Base-by-base conservation (phyloP, 306 rosid species). In the Inga leiocalycina region DNA sequence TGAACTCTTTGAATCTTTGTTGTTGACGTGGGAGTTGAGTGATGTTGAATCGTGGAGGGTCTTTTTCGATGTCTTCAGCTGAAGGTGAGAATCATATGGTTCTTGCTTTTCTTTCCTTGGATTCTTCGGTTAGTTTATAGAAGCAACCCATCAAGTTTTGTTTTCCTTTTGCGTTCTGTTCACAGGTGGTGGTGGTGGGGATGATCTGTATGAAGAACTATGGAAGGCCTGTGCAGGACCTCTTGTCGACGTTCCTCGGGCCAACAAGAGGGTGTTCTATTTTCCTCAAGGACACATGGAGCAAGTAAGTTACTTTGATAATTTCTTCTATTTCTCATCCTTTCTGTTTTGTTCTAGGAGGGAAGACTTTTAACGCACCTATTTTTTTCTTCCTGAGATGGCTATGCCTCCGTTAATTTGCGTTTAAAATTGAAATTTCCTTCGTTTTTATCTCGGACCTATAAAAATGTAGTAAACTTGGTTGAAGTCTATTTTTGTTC, bases 251-350 rank as follows among this genome's bases (percentile, higher is more conserved):
- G 93, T 96, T 83, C 99, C 98, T 85, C 84, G 69, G 72, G 43
- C 7, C 34, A 67, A 51, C 32, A 91, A 96, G 84, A 91, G 90
- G 81, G 99, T 94, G 35, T 92, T 72, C 84, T 96, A 96, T 75
- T 92, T 96, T 62, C 99, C 97, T 6, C 99, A 96, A 68, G 99
- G 99, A 2, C 99, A 96, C 75, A 93, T 94, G 97, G 98, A 93
- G 62, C 99, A 96, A 88, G 98, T 93, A 67, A 82, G 89, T 81
- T 32, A 8, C 9, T 66, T 78, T 68, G 48, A 48, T 32, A 16
- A 14, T 56, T 59, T n/a, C 10, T 54, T 74, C 57, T 74, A 49
- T 72, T 75, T 20, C 75, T 84, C 85, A 84, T 80, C 84, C 79
- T 51, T 70, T 66, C 22, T 19, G 11, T 39, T 48, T 79, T 37